Conservation (phyloP, 805 yeast species). For the Wickerhamomyces bisporus region DNA sequence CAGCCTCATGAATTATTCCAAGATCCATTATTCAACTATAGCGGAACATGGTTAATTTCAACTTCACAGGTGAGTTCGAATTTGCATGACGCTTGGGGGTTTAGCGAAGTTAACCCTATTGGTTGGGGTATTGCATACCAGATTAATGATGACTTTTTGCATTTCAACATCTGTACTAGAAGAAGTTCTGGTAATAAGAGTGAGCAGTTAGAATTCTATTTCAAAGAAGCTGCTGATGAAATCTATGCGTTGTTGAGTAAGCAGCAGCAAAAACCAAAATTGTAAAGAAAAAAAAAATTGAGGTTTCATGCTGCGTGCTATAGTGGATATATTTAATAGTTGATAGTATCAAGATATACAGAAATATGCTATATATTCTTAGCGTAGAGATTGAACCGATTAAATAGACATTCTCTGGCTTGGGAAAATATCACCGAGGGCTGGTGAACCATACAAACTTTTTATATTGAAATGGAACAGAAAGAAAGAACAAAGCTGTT, state of each 20-base stretch:
- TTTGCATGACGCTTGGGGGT: constrained; percentile 87
- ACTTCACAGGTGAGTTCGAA: constrained; percentile 87
- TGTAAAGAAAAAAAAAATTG: constrained; percentile 7
- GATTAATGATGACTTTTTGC: constrained; percentile 80
- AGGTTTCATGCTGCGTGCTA: not conserved
- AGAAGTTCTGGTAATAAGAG: constrained; percentile 54
- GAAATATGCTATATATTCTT: no score
- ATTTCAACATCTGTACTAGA: constrained; percentile 77
- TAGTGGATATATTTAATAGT: not conserved
- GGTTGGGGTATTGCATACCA: constrained; percentile 94
- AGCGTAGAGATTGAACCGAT: no score
- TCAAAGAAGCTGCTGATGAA: constrained; percentile 78
- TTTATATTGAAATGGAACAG: no score
- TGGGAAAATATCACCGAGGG: no score
- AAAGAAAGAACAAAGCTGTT: no score
- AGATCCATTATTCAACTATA: constrained; percentile 73
- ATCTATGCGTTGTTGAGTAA: constrained; percentile 54
- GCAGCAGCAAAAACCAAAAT: constrained; percentile 13
- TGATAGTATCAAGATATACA: no score
- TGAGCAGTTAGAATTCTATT: constrained; percentile 55
- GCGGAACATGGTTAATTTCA: constrained; percentile 80
- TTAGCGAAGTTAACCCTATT: constrained; percentile 90
- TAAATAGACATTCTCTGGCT: no score
- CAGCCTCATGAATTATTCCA: constrained; percentile 57
- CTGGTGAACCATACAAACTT: no score